Conservation (phyloP, 2,329 filamentous ascomycete genomes). For the Leptographium flavum region DNA sequence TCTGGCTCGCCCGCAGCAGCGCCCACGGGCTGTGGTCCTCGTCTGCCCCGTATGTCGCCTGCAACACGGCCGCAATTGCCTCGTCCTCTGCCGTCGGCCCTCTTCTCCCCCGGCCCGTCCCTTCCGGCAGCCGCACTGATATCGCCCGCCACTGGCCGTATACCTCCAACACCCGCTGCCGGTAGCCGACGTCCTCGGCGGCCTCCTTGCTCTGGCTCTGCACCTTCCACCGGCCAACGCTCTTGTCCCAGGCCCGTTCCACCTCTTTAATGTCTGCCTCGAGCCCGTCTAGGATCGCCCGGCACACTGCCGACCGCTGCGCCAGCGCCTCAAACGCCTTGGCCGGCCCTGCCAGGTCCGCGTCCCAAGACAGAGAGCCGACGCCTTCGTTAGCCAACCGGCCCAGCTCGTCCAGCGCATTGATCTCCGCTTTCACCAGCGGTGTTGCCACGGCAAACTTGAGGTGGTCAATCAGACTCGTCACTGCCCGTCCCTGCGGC, state of each 20-base stretch:
- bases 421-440: constrained; percentile 23
- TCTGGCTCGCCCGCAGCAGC: constrained; percentile 33
- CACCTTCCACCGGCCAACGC: neutral
- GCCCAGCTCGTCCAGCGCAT: constrained; percentile 15
- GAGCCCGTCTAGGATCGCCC: constrained; percentile 20
- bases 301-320: constrained; percentile 15
- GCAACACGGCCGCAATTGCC: constrained; percentile 20
- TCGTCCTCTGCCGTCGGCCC: constrained; percentile 14
- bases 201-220: constrained; percentile 1
- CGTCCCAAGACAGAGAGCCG: constrained; percentile 18
- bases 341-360: constrained; percentile 20
- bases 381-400: neutral
- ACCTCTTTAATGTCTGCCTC: constrained; percentile 18
- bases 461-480: constrained; percentile 47
- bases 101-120: neutral
- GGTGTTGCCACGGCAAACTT: constrained; percentile 38
- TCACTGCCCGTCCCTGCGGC: constrained; percentile 14
- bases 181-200: constrained; percentile 10
- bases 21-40: constrained; percentile 27
- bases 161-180: constrained; percentile 19
- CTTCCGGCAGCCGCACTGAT: constrained; percentile 16
- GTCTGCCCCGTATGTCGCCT: constrained; percentile 13
- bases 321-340: constrained; percentile 20
- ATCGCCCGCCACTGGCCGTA: constrained; percentile 29
- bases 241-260: constrained; percentile 18